These are phyloP conservation scores for Verticillium nonalfalfae DNA, from an alignment of 2,329 filamentous ascomycete genomes.

Conservation along the genomic window DNA sequence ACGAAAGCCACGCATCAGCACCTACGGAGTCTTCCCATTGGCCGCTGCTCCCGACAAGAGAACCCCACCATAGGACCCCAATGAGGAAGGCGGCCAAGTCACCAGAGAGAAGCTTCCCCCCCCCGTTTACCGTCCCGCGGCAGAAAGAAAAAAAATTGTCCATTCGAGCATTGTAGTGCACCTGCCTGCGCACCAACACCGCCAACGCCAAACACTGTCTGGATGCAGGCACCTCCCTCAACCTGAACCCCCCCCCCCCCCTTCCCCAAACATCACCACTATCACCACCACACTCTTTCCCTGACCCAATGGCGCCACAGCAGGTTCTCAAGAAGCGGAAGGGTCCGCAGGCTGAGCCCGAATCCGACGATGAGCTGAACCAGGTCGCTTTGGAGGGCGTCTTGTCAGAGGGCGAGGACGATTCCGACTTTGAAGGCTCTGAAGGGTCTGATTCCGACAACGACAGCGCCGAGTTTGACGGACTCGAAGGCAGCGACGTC, in stretches of 20 bases:
- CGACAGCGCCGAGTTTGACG: slow-evolving; percentile 16
- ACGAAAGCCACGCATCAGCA: neutral
- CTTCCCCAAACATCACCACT: slow-evolving; percentile 1
- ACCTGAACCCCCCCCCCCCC: slow-evolving; percentile 5
- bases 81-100: neutral
- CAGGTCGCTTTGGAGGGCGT: slow-evolving; percentile 49
- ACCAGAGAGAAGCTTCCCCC: neutral
- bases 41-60: neutral
- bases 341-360: slow-evolving; percentile 47
- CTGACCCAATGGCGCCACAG: slow-evolving; percentile 28
- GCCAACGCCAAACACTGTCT: neutral
- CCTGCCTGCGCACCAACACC: neutral
- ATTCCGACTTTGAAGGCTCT: slow-evolving; percentile 42
- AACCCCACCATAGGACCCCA: neutral
- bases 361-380: slow-evolving; percentile 56
- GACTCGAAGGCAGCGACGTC: slow-evolving; percentile 31
- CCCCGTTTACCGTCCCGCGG: neutral
- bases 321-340: slow-evolving; percentile 57
- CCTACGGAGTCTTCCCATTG: neutral
- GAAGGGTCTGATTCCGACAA: slow-evolving; percentile 22
- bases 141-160: slow-evolving; percentile 12
- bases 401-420: slow-evolving; percentile 50
- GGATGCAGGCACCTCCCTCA: neutral
- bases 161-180: slow-evolving; percentile 7
- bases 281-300: neutral